phyloP scores from a whole-genome alignment of 2,329 filamentous ascomycete genomes.

The Aureobasidium sp. region DNA sequence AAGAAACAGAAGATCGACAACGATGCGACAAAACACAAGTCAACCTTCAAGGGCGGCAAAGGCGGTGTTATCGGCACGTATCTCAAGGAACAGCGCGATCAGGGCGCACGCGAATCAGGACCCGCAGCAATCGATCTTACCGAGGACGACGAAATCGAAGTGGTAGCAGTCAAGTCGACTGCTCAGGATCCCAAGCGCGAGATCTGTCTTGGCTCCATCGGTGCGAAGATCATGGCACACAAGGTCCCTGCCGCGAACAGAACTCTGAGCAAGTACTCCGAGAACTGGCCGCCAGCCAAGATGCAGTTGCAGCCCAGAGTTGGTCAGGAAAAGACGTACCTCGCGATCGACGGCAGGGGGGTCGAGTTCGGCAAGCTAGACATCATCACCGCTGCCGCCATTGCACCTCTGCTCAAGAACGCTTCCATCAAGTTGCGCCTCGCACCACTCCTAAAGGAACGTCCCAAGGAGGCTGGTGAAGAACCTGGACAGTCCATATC shows the following conservation, averaged over 20 bases:
- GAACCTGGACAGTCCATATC: slow-evolving; percentile 57
- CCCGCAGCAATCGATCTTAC: slow-evolving; percentile 44
- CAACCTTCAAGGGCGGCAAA: slow-evolving; percentile 38
- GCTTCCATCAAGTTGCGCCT: slow-evolving; percentile 58
- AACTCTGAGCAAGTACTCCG: slow-evolving; percentile 57
- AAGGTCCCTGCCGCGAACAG: slow-evolving; percentile 17
- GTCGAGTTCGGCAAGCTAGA: slow-evolving; percentile 73
- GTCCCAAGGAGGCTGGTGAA: slow-evolving; percentile 59
- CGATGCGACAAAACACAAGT: slow-evolving; percentile 36
- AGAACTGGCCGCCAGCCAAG: slow-evolving; percentile 1
- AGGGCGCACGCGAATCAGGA: slow-evolving; percentile 32
- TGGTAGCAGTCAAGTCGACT: slow-evolving; percentile 16
- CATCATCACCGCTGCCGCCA: slow-evolving; percentile 54
- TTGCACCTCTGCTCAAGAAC: slow-evolving; percentile 65
- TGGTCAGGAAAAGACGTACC: slow-evolving; percentile 51
- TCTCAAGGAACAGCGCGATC: slow-evolving; percentile 53
- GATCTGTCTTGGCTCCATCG: slow-evolving; percentile 18
- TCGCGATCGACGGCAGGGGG: slow-evolving; percentile 65
- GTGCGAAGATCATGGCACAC: slow-evolving; percentile 17
- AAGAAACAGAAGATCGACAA: slow-evolving; percentile 7
- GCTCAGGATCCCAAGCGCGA: slow-evolving; percentile 14
- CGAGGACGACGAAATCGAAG: slow-evolving; percentile 23
- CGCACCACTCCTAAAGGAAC: slow-evolving; percentile 61
- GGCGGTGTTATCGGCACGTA: slow-evolving; percentile 56
- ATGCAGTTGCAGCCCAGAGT: slow-evolving; percentile 42